Evolutionary conservation across 257 asterid genomes (phyloP).

Genomic region (Penstemon newberryi): DNA sequence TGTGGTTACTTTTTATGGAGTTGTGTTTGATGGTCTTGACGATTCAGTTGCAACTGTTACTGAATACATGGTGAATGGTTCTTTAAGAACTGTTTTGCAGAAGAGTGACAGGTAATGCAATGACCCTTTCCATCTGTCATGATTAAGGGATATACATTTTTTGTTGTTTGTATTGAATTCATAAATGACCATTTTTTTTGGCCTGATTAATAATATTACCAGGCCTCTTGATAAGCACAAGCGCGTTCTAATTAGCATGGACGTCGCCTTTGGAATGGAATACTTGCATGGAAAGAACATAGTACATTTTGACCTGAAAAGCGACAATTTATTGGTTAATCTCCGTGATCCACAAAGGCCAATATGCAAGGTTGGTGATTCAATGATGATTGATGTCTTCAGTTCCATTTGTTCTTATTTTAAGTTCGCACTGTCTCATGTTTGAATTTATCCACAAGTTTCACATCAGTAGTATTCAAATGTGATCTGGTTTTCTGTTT

Average conservation of each 20-base stretch:
- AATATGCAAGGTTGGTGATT: constrained; percentile 83
- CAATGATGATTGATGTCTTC: neutral
- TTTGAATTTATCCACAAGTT: no score
- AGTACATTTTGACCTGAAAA: constrained; percentile 96
- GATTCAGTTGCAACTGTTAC: constrained; percentile 98
- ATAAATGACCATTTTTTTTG: neutral
- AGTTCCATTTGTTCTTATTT: no score
- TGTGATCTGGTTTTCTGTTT: neutral
- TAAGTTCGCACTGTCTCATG: no score
- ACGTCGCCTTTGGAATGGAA: constrained; percentile 98
- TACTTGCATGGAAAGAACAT: constrained; percentile 94
- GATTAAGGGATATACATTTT: no score
- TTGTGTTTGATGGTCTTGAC: constrained; percentile 92
- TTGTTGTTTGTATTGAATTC: no score
- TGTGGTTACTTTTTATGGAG: constrained; percentile 97
- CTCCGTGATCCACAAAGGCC: constrained; percentile 99
- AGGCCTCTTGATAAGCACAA: constrained; percentile 91
- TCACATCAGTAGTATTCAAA: no score
- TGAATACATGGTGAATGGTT: constrained; percentile 97
- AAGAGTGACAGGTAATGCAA: constrained; percentile 73
- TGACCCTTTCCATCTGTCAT: no score
- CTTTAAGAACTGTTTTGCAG: constrained; percentile 85
- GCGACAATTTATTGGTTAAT: constrained; percentile 94
- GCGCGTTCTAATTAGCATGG: constrained; percentile 91
- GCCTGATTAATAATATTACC: constrained; percentile 24